These are phyloP conservation scores for Xylaria sp. DNA, from an alignment of 2,329 filamentous ascomycete genomes.

Conservation along the genomic window DNA sequence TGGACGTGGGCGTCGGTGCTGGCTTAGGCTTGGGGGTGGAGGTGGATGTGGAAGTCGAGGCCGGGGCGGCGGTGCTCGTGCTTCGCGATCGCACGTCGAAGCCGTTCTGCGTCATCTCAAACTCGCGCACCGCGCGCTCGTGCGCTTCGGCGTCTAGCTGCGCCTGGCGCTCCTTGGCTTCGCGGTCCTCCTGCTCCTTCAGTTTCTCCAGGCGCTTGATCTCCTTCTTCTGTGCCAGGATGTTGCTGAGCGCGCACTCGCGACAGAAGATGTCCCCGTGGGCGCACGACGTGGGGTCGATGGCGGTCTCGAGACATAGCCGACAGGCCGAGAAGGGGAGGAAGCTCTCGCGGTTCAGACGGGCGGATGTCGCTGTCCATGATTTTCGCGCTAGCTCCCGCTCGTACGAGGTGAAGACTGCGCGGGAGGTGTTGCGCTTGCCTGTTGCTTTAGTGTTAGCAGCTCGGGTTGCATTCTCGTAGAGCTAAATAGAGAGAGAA, in stretches of 20 bases:
- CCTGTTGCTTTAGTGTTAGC: conserved; percentile 54
- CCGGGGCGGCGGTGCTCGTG: background rate
- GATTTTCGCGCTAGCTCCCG: conserved; percentile 81
- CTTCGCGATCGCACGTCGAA: conserved; percentile 52
- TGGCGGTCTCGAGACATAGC: conserved; percentile 84
- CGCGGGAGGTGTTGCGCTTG: conserved; percentile 90
- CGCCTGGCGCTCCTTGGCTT: conserved; percentile 73
- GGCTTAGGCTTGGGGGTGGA: conserved; percentile 48
- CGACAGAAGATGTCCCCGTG: conserved; percentile 93
- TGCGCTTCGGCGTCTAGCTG: conserved; percentile 75
- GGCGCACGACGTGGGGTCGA: conserved; percentile 84
- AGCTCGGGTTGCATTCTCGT: background rate
- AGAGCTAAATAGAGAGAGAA: background rate
- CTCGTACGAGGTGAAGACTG: conserved; percentile 95
- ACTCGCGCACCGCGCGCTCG: conserved; percentile 78
- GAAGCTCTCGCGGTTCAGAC: conserved; percentile 89
- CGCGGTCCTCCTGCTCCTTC: conserved; percentile 68
- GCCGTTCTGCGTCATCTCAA: conserved; percentile 86
- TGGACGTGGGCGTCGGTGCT: conserved; percentile 47
- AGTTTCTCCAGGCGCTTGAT: conserved; percentile 82
- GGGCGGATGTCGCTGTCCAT: conserved; percentile 86
- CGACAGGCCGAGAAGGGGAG: conserved; percentile 90
- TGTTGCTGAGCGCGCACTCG: conserved; percentile 90
- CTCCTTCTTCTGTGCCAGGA: conserved; percentile 91
- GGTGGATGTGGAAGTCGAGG: no score